Conservation (phyloP, 805 yeast species). For the Candida peoriensis region DNA sequence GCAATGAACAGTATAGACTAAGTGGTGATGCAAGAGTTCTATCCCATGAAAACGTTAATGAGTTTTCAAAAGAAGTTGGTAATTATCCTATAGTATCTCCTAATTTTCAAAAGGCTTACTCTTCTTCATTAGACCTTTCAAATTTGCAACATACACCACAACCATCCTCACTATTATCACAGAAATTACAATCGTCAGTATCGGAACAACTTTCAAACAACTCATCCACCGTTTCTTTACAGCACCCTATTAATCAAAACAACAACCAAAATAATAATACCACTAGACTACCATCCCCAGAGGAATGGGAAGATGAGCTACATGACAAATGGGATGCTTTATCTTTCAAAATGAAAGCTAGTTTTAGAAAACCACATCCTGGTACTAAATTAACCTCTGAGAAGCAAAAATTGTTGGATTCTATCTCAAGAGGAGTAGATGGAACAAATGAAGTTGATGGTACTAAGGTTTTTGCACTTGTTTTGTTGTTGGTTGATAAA, state of each 20-base stretch:
- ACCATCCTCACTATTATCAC: constrained; percentile 33
- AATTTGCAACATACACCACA: constrained; percentile 25
- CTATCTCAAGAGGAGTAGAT: constrained; percentile 77
- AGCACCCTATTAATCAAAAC: no score
- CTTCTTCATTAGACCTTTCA: constrained; percentile 21
- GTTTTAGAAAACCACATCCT: constrained; percentile 72
- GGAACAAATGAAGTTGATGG: constrained; percentile 62
- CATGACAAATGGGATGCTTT: constrained; percentile 57
- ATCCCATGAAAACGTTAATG: constrained; percentile 17
- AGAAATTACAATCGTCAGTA: no score
- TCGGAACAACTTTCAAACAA: no score
- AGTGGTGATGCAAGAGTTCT: constrained; percentile 58
- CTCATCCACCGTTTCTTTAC: no score
- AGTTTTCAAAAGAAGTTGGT: constrained; percentile 14
- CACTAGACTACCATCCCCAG: constrained; percentile 20
- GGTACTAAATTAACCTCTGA: constrained; percentile 53
- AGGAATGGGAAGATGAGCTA: constrained; percentile 68
- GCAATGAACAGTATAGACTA: constrained; percentile 66
- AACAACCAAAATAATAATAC: constrained; percentile 1
- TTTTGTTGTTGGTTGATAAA: constrained; percentile 61
- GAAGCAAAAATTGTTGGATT: constrained; percentile 55
- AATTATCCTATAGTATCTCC: constrained; percentile 29
- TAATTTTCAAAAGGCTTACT: constrained; percentile 14
- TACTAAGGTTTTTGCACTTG: constrained; percentile 58
- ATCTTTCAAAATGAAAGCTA: constrained; percentile 54